phyloP scores from a whole-genome alignment of 2,329 filamentous ascomycete species.

The Pseudonectria foliicola region DNA sequence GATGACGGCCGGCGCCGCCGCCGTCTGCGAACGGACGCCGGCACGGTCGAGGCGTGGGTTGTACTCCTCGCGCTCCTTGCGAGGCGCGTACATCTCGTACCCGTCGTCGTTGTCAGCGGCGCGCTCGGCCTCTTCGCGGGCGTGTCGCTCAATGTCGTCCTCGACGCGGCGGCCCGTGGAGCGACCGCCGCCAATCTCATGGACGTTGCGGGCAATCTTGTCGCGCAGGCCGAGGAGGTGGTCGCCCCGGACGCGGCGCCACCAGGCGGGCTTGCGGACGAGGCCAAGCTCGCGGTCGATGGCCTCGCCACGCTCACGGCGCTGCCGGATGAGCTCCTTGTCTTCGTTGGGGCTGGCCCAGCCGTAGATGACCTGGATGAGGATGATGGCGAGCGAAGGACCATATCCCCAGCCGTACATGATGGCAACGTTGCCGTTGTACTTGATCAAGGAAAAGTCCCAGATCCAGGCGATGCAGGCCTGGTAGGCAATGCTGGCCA shows the following conservation, averaged over 20 bases:
- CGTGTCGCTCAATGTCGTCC: conserved; percentile 31
- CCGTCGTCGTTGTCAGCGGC: conserved; percentile 23
- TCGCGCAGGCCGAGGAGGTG: conserved; percentile 40
- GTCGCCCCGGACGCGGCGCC: conserved; percentile 47
- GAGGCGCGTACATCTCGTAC: conserved; percentile 33
- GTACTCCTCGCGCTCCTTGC: conserved; percentile 9
- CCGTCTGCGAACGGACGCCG: conserved; percentile 19
- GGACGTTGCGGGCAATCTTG: conserved; percentile 46
- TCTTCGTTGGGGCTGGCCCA: conserved; percentile 65
- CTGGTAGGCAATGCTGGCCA: conserved; percentile 53
- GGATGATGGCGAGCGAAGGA: conserved; percentile 50
- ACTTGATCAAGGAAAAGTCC: conserved; percentile 49
- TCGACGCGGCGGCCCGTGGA: conserved; percentile 36
- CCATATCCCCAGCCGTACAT: conserved; percentile 59
- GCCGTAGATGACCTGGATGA: conserved; percentile 48
- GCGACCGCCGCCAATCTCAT: conserved; percentile 44
- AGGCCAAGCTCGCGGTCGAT: conserved; percentile 56
- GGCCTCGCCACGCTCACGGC: conserved; percentile 47
- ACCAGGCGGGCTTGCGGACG: conserved; percentile 58
- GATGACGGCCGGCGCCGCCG: conserved; percentile 16
- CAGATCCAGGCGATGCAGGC: conserved; percentile 52
- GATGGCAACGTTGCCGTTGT: conserved; percentile 42
- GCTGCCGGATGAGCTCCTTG: conserved; percentile 55
- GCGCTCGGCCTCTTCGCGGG: conserved; percentile 25
- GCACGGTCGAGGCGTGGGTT: conserved; percentile 27